A percentile compares a stretch with the other conserved stretches of the same genome.
These are phyloP conservation scores for Hypocreales sp. DNA, from an alignment of 2,329 filamentous ascomycete species.

Conservation along the genomic window DNA sequence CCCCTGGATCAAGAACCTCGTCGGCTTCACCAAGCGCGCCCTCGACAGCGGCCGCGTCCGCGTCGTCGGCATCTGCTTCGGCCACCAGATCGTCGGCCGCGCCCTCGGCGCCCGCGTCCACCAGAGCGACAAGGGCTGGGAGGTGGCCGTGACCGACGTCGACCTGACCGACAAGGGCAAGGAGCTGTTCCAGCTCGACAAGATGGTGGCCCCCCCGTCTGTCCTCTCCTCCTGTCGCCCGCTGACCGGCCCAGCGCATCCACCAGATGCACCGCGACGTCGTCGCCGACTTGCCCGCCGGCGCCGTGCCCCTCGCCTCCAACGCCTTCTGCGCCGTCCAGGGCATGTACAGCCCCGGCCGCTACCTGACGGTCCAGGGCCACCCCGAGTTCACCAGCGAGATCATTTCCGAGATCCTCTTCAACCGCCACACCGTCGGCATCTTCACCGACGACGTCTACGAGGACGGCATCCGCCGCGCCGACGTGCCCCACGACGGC, in stretches of 20 bases:
- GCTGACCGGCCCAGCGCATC: slow-evolving; percentile 12
- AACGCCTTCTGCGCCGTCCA: slow-evolving; percentile 26
- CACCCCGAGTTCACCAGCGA: slow-evolving; percentile 28
- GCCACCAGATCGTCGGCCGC: slow-evolving; percentile 30
- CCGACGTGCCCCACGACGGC: slow-evolving; percentile 59
- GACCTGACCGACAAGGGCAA: slow-evolving; percentile 22
- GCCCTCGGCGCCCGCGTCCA: slow-evolving; percentile 22
- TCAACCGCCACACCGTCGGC: slow-evolving; percentile 44
- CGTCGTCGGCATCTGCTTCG: slow-evolving; percentile 34
- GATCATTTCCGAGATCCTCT: slow-evolving; percentile 22
- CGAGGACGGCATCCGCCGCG: slow-evolving; percentile 51
- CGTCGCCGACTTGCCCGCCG: slow-evolving; percentile 21
- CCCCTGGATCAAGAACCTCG: slow-evolving; percentile 26
- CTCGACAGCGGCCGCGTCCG: slow-evolving; percentile 39
- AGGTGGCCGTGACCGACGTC: slow-evolving; percentile 26
- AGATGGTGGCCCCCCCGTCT: slow-evolving; percentile 11
- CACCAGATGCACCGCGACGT: slow-evolving; percentile 34
- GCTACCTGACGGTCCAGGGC: slow-evolving; percentile 27
- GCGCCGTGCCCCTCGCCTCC: slow-evolving; percentile 22
- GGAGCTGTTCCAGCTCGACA: slow-evolving; percentile 20
- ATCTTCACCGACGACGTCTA: slow-evolving; percentile 57
- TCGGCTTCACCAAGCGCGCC: slow-evolving; percentile 19
- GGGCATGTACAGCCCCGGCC: slow-evolving; percentile 22
- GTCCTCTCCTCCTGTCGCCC: not conserved
- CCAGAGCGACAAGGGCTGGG: slow-evolving; percentile 25